Base-by-base conservation (phyloP, 2,329 filamentous ascomycete species). In the Diaporthe vexans region DNA sequence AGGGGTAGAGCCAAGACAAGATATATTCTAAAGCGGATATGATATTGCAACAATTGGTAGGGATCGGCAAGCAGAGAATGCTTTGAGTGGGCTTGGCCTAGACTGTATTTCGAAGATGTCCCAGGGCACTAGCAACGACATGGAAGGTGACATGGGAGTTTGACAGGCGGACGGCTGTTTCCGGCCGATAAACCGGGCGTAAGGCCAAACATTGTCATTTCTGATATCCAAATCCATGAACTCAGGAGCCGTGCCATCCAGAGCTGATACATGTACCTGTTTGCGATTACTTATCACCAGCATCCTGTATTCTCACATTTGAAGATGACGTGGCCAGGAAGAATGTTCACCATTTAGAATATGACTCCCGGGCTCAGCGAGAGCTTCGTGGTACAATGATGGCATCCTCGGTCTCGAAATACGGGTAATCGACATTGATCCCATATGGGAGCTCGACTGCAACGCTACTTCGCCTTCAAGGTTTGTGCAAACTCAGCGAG, bases 11-110 rank as follows among this genome's bases (percentile, higher is more conserved):
- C 43, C 61, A 67, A 67, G 61, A 46, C 61, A 37, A 35, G 8
- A 67, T 67, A 37, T 67, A 52, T 29, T 67, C 61, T 11, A 51
- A 67, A 67, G 61, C 43, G 61, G 61, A 21, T 48, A 51, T 29
- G 21, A n/a, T 24, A 24, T 33, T 35, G 29, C 43, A 21, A 2
- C 61, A 52, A 35, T 9, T 21, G 26, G 61, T 24, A 52, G 13
- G 1, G 61, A 67, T 67, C 46, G 61, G 26, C 46, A 29, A n/a
- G 26, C 21, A 51, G 17, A 65, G 43, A 33, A 35, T n/a, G 21
- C 2, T 29, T 24, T 37, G 19, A 33, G 61, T 35, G 43, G 61
- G 46, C 24, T 51, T 19, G 26, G 43, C 24, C 43, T 37, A n/a
- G 43, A 24, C 26, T 52, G 19, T 46, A 35, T 5, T 15, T 67